Evolutionary conservation across 2,329 filamentous ascomycete genomes (phyloP).

Genomic region (Phialophora macrospora): DNA sequence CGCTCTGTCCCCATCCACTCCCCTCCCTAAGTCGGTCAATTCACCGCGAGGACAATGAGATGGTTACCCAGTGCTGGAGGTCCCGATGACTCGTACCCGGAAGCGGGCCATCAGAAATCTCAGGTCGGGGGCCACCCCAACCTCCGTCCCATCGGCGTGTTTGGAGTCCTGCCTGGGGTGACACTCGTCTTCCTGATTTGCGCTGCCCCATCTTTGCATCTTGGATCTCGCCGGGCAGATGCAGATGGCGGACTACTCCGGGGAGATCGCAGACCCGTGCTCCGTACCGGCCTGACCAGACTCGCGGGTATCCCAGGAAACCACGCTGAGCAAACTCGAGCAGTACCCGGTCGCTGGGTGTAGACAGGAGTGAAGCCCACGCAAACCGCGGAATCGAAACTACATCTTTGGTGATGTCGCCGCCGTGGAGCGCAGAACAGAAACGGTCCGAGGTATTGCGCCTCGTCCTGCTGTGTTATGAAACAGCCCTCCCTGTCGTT

Average conservation of each 20-base stretch:
- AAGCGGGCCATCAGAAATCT: no score
- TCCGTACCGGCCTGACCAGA: not conserved
- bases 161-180: not conserved
- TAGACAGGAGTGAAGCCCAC: not conserved
- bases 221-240: constrained; percentile 22
- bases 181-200: not conserved
- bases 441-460: not conserved
- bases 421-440: not conserved
- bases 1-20: no score
- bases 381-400: not conserved
- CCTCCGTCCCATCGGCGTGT: not conserved
- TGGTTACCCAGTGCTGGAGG: no score
- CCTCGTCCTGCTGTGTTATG: not conserved
- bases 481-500: not conserved
- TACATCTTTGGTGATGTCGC: not conserved
- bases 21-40: no score
- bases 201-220: constrained; percentile 3
- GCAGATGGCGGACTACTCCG: constrained; percentile 18
- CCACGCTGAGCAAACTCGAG: not conserved
- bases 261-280: constrained; percentile 9
- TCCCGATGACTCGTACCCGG: no score
- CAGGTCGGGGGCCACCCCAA: not conserved
- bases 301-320: not conserved
- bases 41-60: not conserved
- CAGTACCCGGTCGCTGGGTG: no score